A percentile compares a stretch with the other conserved stretches of the same genome.
These are phyloP conservation scores for Pugionium cornutum DNA, from an alignment of 345 rosid genomes.

Conservation along the genomic window DNA sequence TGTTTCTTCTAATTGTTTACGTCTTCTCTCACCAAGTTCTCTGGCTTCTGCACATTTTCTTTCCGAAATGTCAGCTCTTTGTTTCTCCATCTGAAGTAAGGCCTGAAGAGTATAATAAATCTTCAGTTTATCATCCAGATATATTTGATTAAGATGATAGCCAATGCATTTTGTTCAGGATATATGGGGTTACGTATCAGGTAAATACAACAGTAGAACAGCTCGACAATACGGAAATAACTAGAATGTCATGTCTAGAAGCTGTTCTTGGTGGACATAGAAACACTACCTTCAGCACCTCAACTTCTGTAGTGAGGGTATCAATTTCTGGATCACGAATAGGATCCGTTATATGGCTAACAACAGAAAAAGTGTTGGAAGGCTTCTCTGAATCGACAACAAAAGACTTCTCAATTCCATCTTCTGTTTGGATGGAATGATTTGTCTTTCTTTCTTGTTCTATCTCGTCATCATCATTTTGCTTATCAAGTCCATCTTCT, in stretches of 20 bases:
- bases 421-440: conserved; percentile 18
- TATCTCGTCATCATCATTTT: conserved; percentile 29
- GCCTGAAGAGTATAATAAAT: conserved; percentile 43
- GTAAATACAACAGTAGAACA: neutral
- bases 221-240: neutral
- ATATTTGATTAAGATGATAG: conserved; percentile 2
- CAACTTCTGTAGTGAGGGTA: conserved; percentile 54
- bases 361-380: conserved; percentile 30
- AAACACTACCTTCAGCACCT: conserved; percentile 62
- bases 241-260: conserved; percentile 17
- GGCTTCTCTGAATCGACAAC: conserved; percentile 35
- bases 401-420: conserved; percentile 14
- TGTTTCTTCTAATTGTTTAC: conserved; percentile 69
- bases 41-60: conserved; percentile 61
- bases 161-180: neutral
- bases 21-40: conserved; percentile 66
- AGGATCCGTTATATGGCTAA: conserved; percentile 40
- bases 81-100: conserved; percentile 57
- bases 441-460: conserved; percentile 16
- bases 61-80: conserved; percentile 76
- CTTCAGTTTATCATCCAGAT: conserved; percentile 9
- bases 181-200: too few relatives aligned
- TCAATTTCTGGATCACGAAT: conserved; percentile 50
- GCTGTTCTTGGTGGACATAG: conserved; percentile 18
- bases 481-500: conserved; percentile 7